Evolutionary conservation across 2,329 filamentous ascomycete species (phyloP), one percentile per base, ranked within the genome.

Genomic region (Cadophora sp.): DNA sequence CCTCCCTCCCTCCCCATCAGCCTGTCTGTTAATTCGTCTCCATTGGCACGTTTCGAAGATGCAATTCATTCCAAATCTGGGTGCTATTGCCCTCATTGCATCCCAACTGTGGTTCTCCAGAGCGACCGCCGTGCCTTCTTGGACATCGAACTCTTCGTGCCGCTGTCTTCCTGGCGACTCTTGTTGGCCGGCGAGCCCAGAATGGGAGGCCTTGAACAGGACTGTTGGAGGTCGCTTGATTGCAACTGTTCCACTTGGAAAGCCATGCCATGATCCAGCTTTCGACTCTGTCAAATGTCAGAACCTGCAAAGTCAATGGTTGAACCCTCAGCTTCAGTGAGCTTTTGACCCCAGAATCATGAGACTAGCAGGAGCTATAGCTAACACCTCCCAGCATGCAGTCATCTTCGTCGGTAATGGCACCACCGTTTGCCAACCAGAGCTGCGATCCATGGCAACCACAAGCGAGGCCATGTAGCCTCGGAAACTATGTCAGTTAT

Each of bases 361-460:
- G 4, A 4, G 11, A n/a, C 4, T 24, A 8, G 1, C 14, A 11
- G 14, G 51, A 20, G 36, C 13, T 7, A 14, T 27, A 51, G 39
- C 41, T 63, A 41, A 53, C 22, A 6, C 11, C n/a, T 43, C 13
- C 20, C 43, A 81, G 79, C 50, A 73, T 77, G 58, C 65, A 73
- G 24, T 80, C 78, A 1, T 79, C 79, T 0, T 81, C 80, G 1
- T 81, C 79, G 20, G 65, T 82, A 41, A 81, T 82, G 79, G 73
- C 75, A 16, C 76, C 78, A 5, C 80, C 71, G 45, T 83, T 83
- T 69, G 79, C 79, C 14, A 74, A 76, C 27, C 70, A 79, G 33
- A 76, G 78, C 58, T 78, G 77, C 61, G 71, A 75, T 61, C 76
- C 76, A 13, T 77, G 73, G 53, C 72, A 70, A 11, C 6, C 80